phyloP scores from a whole-genome alignment of 148 eudicot species.

The Beta vulgaris region DNA sequence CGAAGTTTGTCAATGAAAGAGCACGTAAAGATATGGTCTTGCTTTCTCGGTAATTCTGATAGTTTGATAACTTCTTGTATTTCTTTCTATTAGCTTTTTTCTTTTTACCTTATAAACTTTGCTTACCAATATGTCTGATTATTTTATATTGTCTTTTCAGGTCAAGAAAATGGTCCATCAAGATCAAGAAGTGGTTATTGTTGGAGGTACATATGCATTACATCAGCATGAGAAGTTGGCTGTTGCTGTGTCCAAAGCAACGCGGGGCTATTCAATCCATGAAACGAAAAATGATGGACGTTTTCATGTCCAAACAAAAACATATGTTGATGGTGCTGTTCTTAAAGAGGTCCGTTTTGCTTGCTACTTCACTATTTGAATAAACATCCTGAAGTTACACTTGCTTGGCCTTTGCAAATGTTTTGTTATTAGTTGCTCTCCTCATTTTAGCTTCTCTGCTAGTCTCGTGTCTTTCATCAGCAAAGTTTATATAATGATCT shows the following conservation, averaged over 20 bases:
- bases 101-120: not conserved
- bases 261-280: conserved; percentile 90
- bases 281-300: conserved; percentile 96
- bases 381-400: too few relatives aligned
- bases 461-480: not conserved
- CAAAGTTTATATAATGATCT: conserved; percentile 22
- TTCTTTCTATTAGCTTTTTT: not conserved
- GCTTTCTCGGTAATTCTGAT: conserved; percentile 75
- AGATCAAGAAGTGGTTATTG: conserved; percentile 85
- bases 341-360: conserved; percentile 69
- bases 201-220: conserved; percentile 83
- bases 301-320: conserved; percentile 92
- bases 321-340: conserved; percentile 93
- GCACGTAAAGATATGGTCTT: conserved; percentile 79
- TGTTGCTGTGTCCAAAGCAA: conserved; percentile 94
- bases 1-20: conserved; percentile 85
- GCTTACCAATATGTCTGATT: too few relatives aligned
- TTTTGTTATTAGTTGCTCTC: not conserved
- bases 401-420: not conserved
- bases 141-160: conserved; percentile 58
- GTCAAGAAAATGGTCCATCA: conserved; percentile 86
- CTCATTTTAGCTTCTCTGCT: not conserved
- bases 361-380: conserved; percentile 1
- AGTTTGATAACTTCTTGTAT: not conserved
- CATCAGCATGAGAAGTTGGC: conserved; percentile 97